These are phyloP conservation scores for Phaeotremella fagi DNA, from an alignment of 768 basidiomycete species.

Conservation along the genomic window DNA sequence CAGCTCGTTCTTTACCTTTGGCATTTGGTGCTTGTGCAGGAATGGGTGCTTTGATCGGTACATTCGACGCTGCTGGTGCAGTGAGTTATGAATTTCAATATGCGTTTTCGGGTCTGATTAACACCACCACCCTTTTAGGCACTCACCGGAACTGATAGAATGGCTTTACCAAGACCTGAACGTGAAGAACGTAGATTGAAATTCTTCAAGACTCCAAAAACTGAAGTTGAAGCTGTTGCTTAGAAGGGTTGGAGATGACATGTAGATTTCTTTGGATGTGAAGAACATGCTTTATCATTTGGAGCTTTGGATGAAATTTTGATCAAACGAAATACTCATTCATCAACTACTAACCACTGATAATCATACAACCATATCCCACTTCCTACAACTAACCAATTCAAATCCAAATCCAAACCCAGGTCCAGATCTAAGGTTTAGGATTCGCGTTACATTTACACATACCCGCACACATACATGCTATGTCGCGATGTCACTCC, in stretches of 20 bases:
- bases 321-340: no score
- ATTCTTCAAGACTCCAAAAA: constrained; percentile 65
- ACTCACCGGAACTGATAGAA: constrained; percentile 41
- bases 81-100: constrained; percentile 42
- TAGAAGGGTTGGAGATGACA: background rate
- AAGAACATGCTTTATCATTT: background rate
- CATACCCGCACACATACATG: background rate
- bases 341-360: no score
- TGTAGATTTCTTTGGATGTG: background rate
- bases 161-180: constrained; percentile 37
- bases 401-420: no score
- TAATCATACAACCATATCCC: no score
- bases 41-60: constrained; percentile 73
- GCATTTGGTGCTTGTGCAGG: constrained; percentile 73
- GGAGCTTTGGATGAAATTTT: no score
- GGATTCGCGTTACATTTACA: background rate
- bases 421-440: background rate
- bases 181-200: constrained; percentile 67
- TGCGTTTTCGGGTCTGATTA: constrained; percentile 18
- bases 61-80: constrained; percentile 72
- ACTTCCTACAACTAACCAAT: no score
- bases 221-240: background rate
- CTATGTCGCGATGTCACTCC: background rate
- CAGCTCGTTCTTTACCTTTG: constrained; percentile 78
- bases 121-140: constrained; percentile 16